Conservation (phyloP, 805 yeast species). For the Ogataea populi-albae region DNA sequence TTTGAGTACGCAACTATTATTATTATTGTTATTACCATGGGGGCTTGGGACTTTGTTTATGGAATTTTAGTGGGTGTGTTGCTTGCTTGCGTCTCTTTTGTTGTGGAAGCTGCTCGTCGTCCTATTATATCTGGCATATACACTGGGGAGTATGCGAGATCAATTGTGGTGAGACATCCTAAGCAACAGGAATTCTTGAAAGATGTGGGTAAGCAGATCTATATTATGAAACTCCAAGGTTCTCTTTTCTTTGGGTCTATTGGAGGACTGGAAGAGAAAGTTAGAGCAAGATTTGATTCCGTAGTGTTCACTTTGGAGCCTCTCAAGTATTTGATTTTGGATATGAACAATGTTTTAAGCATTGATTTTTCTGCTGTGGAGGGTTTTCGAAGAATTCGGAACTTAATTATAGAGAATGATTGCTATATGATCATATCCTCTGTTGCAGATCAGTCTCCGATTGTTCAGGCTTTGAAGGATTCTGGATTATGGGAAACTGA, state of each 20-base stretch:
- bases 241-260: constrained; percentile 93
- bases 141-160: constrained; percentile 84
- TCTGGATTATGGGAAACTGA: constrained; percentile 74
- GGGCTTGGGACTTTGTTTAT: constrained; percentile 88
- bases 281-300: constrained; percentile 64
- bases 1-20: constrained; percentile 84
- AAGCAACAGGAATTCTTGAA: constrained; percentile 80
- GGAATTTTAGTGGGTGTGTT: constrained; percentile 90
- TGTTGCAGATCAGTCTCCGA: constrained; percentile 61
- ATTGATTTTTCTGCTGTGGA: constrained; percentile 96
- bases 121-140: constrained; percentile 80
- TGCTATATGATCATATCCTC: constrained; percentile 79
- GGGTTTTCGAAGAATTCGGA: constrained; percentile 83
- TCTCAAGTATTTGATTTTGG: constrained; percentile 77
- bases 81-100: constrained; percentile 90
- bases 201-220: constrained; percentile 87
- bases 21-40: constrained; percentile 91
- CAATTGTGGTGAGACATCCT: constrained; percentile 89
- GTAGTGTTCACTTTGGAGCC: constrained; percentile 50
- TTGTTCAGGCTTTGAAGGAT: constrained; percentile 70
- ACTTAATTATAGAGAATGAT: constrained; percentile 64
- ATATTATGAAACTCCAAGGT: constrained; percentile 83
- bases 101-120: constrained; percentile 83
- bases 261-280: constrained; percentile 80
- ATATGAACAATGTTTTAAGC: constrained; percentile 75